phyloP scores from a whole-genome alignment of 768 basidiomycete genomes.

The Boletus rex-veris region DNA sequence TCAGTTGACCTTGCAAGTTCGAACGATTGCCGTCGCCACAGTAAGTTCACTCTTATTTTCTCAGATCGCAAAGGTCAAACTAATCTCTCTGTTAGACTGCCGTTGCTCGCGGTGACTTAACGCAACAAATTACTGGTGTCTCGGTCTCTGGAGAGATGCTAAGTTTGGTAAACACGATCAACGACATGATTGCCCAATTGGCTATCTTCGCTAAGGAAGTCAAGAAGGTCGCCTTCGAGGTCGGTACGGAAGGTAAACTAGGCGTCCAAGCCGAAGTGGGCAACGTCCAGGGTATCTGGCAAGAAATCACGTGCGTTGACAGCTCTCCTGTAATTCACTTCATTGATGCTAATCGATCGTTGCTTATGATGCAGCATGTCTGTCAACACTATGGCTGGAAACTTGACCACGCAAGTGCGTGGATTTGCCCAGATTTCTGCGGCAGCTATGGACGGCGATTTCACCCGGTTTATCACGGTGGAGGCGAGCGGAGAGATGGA shows the following conservation, averaged over 20 bases:
- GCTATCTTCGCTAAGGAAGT: slow-evolving; percentile 75
- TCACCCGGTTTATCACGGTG: slow-evolving; percentile 98
- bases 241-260: slow-evolving; percentile 97
- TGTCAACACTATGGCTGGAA: slow-evolving; percentile 97
- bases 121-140: slow-evolving; percentile 89
- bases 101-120: slow-evolving; percentile 91
- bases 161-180: slow-evolving; percentile 96
- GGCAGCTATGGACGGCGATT: slow-evolving; percentile 98
- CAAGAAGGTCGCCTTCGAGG: slow-evolving; percentile 95
- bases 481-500: slow-evolving; percentile 99
- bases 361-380: slow-evolving; percentile 56
- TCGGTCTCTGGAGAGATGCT: slow-evolving; percentile 95
- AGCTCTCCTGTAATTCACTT: neutral
- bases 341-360: neutral
- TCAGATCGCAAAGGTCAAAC: neutral
- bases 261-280: slow-evolving; percentile 97
- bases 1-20: slow-evolving; percentile 88
- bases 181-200: slow-evolving; percentile 74
- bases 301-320: slow-evolving; percentile 86
- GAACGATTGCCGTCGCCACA: slow-evolving; percentile 89
- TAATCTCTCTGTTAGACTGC: slow-evolving; percentile 54
- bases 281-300: slow-evolving; percentile 97
- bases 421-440: slow-evolving; percentile 99
- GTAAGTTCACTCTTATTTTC: slow-evolving; percentile 40
- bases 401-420: slow-evolving; percentile 96